phyloP scores from a whole-genome alignment of 345 rosid species.

The Hirschfeldia incana region DNA sequence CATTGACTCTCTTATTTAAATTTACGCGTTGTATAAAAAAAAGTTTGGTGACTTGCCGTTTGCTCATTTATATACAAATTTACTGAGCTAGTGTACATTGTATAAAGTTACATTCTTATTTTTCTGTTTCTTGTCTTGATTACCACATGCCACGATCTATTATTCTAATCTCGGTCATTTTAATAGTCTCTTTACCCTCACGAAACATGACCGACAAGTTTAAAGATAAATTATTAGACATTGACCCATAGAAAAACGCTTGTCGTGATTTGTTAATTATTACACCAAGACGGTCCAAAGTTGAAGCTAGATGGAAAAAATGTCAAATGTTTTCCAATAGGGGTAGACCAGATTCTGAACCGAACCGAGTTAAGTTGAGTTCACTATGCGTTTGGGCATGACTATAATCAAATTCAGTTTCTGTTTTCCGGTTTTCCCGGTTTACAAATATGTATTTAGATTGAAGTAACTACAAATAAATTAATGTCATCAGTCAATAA shows the following conservation, averaged over 20 bases:
- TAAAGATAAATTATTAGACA: not conserved
- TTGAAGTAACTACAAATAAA: not conserved
- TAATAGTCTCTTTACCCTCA: slow-evolving; percentile 2
- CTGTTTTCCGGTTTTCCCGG: slow-evolving; percentile 1
- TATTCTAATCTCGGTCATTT: not conserved
- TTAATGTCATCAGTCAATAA: not conserved
- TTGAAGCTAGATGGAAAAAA: slow-evolving; percentile 1
- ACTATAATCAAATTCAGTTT: not conserved
- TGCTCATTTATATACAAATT: not conserved
- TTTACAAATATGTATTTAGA: not conserved
- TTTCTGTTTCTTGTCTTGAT: not conserved
- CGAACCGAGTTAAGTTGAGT: not conserved
- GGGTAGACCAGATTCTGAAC: not conserved
- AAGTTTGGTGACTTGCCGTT: not conserved
- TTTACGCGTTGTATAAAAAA: not conserved
- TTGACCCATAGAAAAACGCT: slow-evolving; percentile 6
- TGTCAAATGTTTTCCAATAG: not conserved
- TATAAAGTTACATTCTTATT: not conserved
- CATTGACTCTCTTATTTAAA: not conserved
- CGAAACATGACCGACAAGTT: slow-evolving; percentile 17
- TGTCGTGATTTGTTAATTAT: slow-evolving; percentile 1
- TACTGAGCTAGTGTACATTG: not conserved
- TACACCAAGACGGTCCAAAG: not conserved
- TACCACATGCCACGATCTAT: not conserved
- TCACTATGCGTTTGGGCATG: not conserved